Evolutionary conservation across 73 alveolate species (phyloP), one percentile per base, ranked within the genome.

Genomic region (Tetrahymena thermophila): DNA sequence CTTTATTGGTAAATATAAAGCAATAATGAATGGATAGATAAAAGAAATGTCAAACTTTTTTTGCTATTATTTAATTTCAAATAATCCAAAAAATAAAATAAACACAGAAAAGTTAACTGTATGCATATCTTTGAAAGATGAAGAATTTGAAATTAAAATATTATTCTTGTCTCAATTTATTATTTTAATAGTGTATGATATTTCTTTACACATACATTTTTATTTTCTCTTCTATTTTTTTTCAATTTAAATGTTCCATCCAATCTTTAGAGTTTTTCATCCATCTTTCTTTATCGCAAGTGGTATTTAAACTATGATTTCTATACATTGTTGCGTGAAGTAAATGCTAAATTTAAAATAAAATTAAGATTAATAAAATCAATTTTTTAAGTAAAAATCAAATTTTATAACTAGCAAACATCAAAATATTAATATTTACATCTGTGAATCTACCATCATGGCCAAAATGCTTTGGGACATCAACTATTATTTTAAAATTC

Each of bases 181-280:
- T 40, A 8, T 6, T 7, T 40, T 40, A 7, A 8, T 40, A 0
- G 9, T 40, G 44, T 6, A 15, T 40, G 44, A 40, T 40, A 7
- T 40, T 40, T 9, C 10, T 40, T 40, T 40, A 9, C 44, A 4
- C 16, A 40, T 40, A n/a, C n/a, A n/a, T n/a, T n/a, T n/a, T n/a
- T n/a, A n/a, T n/a, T n/a, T n/a, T n/a, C n/a, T n/a, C n/a, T n/a
- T n/a, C n/a, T 35, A 9, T 34, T 85, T 42, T 43, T 56, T 56
- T n/a, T 95, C 97, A 95, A 85, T 95, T 55, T 95, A 95, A 95
- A 85, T 95, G 97, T 55, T 97, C 98, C 99, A 98, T 98, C 99
- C 99, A 98, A 96, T 98, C 99, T 93, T 98, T 98, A 93, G 99
- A 96, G 56, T 98, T 98, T 96, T 98, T 98, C 97, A 97, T 98